Percentiles rank a stretch among this genome's conserved stretches.
Evolutionary conservation across 148 eudicot species (phyloP).

Genomic region (Rhododendron williamsianum): DNA sequence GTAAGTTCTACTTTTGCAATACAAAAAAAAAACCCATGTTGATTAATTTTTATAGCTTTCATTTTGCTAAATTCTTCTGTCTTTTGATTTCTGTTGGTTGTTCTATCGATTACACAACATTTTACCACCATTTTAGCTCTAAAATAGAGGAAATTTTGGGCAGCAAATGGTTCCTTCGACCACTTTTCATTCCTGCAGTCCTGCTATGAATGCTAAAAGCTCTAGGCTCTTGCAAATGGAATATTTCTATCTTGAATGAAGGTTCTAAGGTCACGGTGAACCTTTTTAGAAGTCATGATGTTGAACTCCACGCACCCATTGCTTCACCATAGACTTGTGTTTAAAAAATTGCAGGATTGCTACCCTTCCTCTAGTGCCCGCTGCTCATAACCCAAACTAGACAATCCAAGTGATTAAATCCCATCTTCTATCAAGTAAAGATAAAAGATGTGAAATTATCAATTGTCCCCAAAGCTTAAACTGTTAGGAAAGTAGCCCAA

Average conservation of each 20-base stretch:
- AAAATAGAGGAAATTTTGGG: not conserved
- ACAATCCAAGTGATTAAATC: not conserved
- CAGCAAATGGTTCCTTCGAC: not conserved
- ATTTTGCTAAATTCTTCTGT: not conserved
- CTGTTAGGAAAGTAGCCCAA: not conserved
- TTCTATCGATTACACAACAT: not conserved
- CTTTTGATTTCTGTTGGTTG: not conserved
- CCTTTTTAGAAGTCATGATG: not conserved
- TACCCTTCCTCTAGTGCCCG: not conserved
- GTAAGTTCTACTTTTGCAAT: constrained; percentile 47
- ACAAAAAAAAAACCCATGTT: not conserved
- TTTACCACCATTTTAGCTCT: not conserved
- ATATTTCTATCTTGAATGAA: not conserved
- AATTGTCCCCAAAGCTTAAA: not conserved
- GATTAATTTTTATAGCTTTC: not conserved
- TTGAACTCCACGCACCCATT: not conserved
- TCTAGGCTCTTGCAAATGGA: not conserved
- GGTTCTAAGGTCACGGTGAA: not conserved
- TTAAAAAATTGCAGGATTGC: not conserved
- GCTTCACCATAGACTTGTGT: not conserved
- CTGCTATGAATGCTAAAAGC: not conserved
- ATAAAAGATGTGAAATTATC: not conserved
- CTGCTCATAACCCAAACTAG: not conserved
- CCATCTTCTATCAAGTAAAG: not conserved
- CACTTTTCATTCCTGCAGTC: not conserved